These are phyloP conservation scores for Cutaneotrichosporon mucoides DNA, from an alignment of 1,284 basidiomycete genomes.

Conservation along the genomic window DNA sequence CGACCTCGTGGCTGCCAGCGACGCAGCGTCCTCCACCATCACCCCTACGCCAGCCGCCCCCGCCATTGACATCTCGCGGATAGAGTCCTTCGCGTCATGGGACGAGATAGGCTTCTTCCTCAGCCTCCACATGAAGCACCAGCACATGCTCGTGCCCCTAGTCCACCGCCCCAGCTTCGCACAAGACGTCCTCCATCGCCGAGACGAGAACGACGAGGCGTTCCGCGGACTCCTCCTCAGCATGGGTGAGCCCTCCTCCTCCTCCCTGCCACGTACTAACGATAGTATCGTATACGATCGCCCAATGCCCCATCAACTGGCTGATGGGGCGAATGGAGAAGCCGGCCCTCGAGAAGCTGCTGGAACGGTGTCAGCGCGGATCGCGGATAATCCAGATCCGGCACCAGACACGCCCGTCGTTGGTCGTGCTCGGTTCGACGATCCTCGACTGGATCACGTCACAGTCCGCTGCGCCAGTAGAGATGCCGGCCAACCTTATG, in stretches of 20 bases:
- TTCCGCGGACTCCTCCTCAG: constrained; percentile 30
- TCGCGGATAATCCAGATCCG: constrained; percentile 19
- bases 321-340: constrained; percentile 23
- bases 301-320: constrained; percentile 26
- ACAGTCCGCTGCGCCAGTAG: constrained; percentile 19
- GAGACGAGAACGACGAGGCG: constrained; percentile 25
- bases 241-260: constrained; percentile 16
- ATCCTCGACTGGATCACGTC: constrained; percentile 25
- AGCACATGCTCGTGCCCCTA: constrained; percentile 33
- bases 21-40: background rate
- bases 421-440: constrained; percentile 19
- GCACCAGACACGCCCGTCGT: constrained; percentile 18
- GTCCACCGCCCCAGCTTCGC: constrained; percentile 33
- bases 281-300: constrained; percentile 22
- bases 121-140: constrained; percentile 26
- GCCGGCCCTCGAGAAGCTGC: constrained; percentile 16
- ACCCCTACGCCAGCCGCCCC: no score
- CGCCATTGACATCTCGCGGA: constrained; percentile 10
- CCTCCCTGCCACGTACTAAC: no score
- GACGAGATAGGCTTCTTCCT: constrained; percentile 30
- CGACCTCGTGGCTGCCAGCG: background rate
- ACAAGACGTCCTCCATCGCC: constrained; percentile 26
- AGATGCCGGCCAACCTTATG: constrained; percentile 14
- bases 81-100: constrained; percentile 21
- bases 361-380: constrained; percentile 21